These are phyloP conservation scores for Raffaelea albimanens DNA, from an alignment of 2,329 filamentous ascomycete species.

Conservation along the genomic window DNA sequence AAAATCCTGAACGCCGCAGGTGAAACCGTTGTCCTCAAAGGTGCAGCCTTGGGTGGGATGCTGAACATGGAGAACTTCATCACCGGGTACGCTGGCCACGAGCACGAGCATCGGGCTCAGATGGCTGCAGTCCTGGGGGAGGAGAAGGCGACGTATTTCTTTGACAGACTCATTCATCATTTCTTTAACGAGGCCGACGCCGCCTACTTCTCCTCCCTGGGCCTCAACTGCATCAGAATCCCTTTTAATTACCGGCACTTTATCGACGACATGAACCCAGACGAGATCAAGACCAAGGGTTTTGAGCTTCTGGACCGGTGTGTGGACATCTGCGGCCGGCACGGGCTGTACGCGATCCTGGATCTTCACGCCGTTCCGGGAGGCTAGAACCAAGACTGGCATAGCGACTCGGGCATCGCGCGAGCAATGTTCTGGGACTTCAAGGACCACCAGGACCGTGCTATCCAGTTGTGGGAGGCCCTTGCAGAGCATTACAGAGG, in stretches of 20 bases:
- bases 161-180: slow-evolving; percentile 38
- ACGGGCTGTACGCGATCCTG: slow-evolving; percentile 30
- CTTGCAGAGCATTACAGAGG: slow-evolving; percentile 25
- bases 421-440: slow-evolving; percentile 32
- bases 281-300: slow-evolving; percentile 32
- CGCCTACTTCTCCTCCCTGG: slow-evolving; percentile 41
- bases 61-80: slow-evolving; percentile 44
- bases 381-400: slow-evolving; percentile 34
- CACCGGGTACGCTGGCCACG: slow-evolving; percentile 46
- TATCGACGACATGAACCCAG: slow-evolving; percentile 36
- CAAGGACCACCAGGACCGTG: slow-evolving; percentile 30
- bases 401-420: slow-evolving; percentile 24
- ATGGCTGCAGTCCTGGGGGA: slow-evolving; percentile 40
- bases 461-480: slow-evolving; percentile 28
- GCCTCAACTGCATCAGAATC: slow-evolving; percentile 48
- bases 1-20: too few species aligned
- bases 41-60: too few species aligned
- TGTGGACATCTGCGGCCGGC: slow-evolving; percentile 28
- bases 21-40: too few species aligned
- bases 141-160: slow-evolving; percentile 48
- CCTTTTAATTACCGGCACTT: slow-evolving; percentile 50
- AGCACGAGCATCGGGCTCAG: slow-evolving; percentile 39
- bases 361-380: slow-evolving; percentile 32
- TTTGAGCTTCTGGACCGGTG: slow-evolving; percentile 37
- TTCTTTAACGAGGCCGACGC: slow-evolving; percentile 48